Conservation (phyloP, 345 rosid genomes). For the Aethionema arabicum region DNA sequence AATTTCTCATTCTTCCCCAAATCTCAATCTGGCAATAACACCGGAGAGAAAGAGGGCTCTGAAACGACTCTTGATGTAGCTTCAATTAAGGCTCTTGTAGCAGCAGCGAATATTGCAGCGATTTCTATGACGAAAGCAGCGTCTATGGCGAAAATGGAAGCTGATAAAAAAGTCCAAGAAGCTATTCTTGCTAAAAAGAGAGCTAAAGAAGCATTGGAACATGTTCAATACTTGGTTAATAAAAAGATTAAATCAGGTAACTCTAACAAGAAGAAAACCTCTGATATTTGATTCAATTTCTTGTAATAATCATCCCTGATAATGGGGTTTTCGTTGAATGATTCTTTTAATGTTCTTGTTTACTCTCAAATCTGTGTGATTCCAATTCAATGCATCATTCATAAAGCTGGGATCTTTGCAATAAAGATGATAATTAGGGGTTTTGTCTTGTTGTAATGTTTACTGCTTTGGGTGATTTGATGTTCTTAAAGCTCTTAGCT, state of each 20-base stretch:
- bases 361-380: constrained; percentile 15
- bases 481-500: constrained; percentile 1
- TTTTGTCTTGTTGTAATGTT: constrained; percentile 19
- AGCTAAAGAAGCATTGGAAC: constrained; percentile 49
- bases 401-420: constrained; percentile 31
- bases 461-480: constrained; percentile 12
- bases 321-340: not conserved
- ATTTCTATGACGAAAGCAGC: constrained; percentile 39
- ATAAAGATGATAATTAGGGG: constrained; percentile 11
- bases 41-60: constrained; percentile 9
- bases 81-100: constrained; percentile 45
- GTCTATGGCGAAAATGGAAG: constrained; percentile 35
- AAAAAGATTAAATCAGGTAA: not conserved
- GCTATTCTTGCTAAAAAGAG: constrained; percentile 43
- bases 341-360: not conserved
- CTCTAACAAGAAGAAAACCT: constrained; percentile 31
- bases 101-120: constrained; percentile 51
- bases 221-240: constrained; percentile 39
- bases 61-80: constrained; percentile 19
- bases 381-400: constrained; percentile 17
- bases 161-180: constrained; percentile 38
- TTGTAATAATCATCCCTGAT: too few relatives aligned
- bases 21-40: not conserved
- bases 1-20: constrained; percentile 45
- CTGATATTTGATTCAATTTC: constrained; percentile 18